A percentile compares a stretch with the other conserved stretches of the same genome.
Conservation (phyloP, 139 green algal species). For the Yamagishiella unicocca region DNA sequence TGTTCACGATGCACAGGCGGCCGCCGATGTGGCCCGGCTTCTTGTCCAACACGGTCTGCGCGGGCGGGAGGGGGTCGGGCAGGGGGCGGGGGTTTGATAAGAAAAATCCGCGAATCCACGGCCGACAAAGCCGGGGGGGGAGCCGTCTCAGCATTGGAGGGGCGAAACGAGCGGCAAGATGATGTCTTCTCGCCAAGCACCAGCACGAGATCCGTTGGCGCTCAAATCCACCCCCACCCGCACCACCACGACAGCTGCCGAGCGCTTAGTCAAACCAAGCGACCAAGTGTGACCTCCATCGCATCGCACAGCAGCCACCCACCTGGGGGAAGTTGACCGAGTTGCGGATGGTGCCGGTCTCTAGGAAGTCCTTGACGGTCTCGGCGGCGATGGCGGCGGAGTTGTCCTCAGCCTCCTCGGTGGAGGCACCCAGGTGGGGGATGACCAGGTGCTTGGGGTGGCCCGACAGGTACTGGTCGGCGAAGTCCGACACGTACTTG, state of each 20-base stretch:
- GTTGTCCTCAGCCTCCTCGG: slow-evolving; percentile 74
- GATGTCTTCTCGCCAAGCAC: too few relatives aligned
- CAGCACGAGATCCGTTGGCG: too few relatives aligned
- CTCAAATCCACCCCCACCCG: too few relatives aligned
- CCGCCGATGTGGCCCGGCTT: slow-evolving; percentile 58
- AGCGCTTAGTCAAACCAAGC: neutral
- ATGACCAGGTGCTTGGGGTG: slow-evolving; percentile 65
- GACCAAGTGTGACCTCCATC: neutral
- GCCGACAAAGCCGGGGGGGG: too few relatives aligned
- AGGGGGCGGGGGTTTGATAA: too few relatives aligned
- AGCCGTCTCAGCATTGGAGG: too few relatives aligned
- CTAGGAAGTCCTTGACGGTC: slow-evolving; percentile 72
- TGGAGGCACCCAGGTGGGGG: slow-evolving; percentile 69
- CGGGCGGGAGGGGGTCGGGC: neutral
- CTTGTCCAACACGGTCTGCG: slow-evolving; percentile 49
- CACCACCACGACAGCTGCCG: too few relatives aligned
- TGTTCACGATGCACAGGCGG: slow-evolving; percentile 69
- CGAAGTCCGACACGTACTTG: slow-evolving; percentile 75
- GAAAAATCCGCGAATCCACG: too few relatives aligned
- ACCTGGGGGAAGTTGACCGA: slow-evolving; percentile 71
- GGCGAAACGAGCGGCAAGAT: too few relatives aligned
- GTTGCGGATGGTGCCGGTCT: slow-evolving; percentile 72
- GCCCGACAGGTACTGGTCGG: slow-evolving; percentile 57
- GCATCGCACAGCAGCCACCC: neutral
- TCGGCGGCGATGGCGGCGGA: slow-evolving; percentile 69